phyloP scores from a whole-genome alignment of 192 early-diverging fungal species.

The Entrophospora sp. region DNA sequence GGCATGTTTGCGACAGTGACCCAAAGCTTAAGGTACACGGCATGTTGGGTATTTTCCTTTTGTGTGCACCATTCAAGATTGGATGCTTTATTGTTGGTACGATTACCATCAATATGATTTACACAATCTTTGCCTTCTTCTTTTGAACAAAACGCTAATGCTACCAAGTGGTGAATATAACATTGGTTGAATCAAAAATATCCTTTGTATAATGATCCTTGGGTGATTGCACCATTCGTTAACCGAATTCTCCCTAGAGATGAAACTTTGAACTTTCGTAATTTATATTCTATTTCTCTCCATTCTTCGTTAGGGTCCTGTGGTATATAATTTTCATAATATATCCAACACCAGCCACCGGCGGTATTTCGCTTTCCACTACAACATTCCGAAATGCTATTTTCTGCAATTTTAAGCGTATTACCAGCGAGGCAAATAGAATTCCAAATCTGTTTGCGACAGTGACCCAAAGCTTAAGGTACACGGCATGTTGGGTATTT shows the following conservation, averaged over 20 bases:
- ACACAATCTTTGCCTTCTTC: slow-evolving; percentile 15
- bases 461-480: neutral
- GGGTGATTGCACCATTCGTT: neutral
- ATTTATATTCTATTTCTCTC: slow-evolving; percentile 5
- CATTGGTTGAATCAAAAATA: slow-evolving; percentile 15
- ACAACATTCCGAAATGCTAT: slow-evolving; percentile 5
- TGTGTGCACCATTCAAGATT: slow-evolving; percentile 17
- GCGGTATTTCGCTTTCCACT: neutral
- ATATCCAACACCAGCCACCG: slow-evolving; percentile 1
- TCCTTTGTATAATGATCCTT: neutral
- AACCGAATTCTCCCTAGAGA: slow-evolving; percentile 4
- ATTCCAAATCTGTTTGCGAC: too few relatives aligned
- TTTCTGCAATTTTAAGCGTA: slow-evolving; percentile 11
- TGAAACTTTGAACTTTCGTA: slow-evolving; percentile 7
- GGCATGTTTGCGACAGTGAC: neutral
- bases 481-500: slow-evolving; percentile 18
- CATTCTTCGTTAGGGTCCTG: slow-evolving; percentile 10
- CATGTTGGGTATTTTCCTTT: slow-evolving; percentile 10
- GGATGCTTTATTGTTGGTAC: slow-evolving; percentile 3
- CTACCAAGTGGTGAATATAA: slow-evolving; percentile 6
- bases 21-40: slow-evolving; percentile 2
- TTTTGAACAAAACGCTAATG: slow-evolving; percentile 10
- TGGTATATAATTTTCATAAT: slow-evolving; percentile 12
- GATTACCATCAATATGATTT: slow-evolving; percentile 13
- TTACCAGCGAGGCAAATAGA: neutral